Percentiles rank a stretch among this genome's conserved stretches.
phyloP scores from a whole-genome alignment of 2,329 filamentous ascomycete species.

The Penicillium vulpinum region DNA sequence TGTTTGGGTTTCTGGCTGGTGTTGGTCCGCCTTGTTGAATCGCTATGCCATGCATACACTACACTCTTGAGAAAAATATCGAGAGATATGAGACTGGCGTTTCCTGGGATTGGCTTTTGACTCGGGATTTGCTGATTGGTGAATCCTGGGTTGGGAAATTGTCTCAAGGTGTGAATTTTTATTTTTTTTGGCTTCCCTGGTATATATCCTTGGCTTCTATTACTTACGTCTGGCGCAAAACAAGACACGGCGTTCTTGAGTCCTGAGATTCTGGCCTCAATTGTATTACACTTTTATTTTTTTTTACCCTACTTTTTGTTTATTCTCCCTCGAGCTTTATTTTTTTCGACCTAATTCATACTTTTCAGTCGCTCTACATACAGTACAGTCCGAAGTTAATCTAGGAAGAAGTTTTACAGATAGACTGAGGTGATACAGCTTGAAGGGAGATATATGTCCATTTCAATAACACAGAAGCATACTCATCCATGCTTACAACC shows the following conservation, averaged over 20 bases:
- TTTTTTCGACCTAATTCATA: neutral
- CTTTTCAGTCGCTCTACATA: neutral
- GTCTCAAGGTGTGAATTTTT: neutral
- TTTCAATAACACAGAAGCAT: neutral
- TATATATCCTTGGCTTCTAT: conserved; percentile 18
- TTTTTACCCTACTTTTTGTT: neutral
- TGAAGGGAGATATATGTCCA: neutral
- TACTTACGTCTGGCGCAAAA: conserved; percentile 15
- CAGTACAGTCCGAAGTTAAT: too few relatives aligned
- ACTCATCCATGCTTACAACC: neutral
- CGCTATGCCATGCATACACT: neutral
- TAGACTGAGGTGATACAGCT: neutral
- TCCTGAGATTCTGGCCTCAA: neutral
- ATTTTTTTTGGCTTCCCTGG: neutral
- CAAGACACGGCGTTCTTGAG: conserved; percentile 13
- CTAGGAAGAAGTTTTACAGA: neutral
- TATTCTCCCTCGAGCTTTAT: neutral
- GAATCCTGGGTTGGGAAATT: neutral
- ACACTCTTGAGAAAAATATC: neutral
- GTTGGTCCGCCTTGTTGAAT: neutral
- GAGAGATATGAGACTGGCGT: neutral
- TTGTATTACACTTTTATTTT: conserved; percentile 11
- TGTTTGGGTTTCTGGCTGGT: neutral
- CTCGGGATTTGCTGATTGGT: neutral
- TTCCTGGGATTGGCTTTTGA: neutral